These are phyloP conservation scores for Capniomyces stellatus DNA, from an alignment of 371 early-diverging fungal genomes.

Conservation along the genomic window DNA sequence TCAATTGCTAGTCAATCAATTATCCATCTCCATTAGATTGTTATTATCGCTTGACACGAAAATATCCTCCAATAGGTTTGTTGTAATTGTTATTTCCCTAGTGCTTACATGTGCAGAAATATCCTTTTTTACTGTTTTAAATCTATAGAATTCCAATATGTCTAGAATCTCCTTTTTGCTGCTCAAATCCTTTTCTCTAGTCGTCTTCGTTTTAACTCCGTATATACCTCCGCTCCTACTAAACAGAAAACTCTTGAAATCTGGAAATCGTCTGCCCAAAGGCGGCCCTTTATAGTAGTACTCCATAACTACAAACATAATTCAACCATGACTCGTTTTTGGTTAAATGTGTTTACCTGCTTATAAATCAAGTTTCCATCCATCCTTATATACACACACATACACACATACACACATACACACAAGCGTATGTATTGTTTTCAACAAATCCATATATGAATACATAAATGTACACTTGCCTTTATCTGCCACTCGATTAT, in stretches of 20 bases:
- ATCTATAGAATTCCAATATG: constrained; percentile 55
- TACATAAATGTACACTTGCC: constrained; percentile 8
- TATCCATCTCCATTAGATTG: too few relatives aligned
- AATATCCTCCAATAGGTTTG: too few relatives aligned
- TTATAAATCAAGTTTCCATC: too few relatives aligned
- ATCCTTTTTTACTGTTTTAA: constrained; percentile 51
- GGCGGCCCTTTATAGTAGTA: constrained; percentile 61
- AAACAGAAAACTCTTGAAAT: constrained; percentile 44
- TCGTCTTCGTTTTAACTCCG: constrained; percentile 7
- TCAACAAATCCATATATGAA: not conserved
- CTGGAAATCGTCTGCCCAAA: constrained; percentile 54
- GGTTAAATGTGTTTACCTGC: too few relatives aligned
- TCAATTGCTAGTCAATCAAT: too few relatives aligned
- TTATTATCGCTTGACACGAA: too few relatives aligned
- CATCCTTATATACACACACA: not conserved
- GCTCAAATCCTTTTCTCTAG: not conserved
- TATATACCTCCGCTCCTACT: constrained; percentile 44
- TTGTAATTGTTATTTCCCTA: too few relatives aligned
- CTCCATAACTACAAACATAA: constrained; percentile 31
- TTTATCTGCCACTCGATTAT: constrained; percentile 59
- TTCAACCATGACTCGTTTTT: too few relatives aligned
- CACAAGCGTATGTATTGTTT: not conserved
- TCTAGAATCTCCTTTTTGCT: constrained; percentile 35
- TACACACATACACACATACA: not conserved
- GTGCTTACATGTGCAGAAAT: constrained; percentile 41